Evolutionary conservation across 2,329 filamentous ascomycete genomes (phyloP).

Genomic region (Colletotrichum euphorbiae): DNA sequence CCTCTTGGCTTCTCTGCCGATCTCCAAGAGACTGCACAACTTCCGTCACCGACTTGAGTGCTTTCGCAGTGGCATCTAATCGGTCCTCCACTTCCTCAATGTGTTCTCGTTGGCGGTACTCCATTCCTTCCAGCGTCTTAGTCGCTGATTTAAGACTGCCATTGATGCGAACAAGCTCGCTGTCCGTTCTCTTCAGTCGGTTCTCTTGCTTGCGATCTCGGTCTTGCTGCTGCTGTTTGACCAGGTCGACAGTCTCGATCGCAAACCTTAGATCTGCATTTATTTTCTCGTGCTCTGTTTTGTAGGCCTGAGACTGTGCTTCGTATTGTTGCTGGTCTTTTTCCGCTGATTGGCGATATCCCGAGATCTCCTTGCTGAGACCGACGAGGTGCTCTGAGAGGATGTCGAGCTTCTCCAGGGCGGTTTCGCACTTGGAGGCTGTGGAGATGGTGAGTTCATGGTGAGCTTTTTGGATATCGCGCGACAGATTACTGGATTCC

Average conservation of each 20-base stretch:
- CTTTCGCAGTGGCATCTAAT: not conserved
- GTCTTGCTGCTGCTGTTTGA: not conserved
- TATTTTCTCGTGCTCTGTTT: not conserved
- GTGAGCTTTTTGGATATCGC: conserved; percentile 26
- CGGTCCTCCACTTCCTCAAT: not conserved
- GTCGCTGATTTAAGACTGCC: not conserved
- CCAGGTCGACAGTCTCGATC: not conserved
- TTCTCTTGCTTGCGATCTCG: not conserved
- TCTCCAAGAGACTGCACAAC: not conserved
- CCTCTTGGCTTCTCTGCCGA: not conserved
- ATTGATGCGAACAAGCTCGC: not conserved
- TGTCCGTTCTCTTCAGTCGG: not conserved
- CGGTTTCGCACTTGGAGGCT: conserved; percentile 14
- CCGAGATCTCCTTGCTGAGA: not conserved
- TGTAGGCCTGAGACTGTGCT: not conserved
- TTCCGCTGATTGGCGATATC: not conserved
- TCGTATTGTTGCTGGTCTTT: not conserved
- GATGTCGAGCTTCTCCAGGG: conserved; percentile 10
- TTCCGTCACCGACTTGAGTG: not conserved
- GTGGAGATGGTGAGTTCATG: conserved; percentile 22
- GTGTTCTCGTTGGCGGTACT: not conserved
- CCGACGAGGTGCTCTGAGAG: not conserved
- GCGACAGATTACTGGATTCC: conserved; percentile 19
- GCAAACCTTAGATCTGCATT: not conserved
- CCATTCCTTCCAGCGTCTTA: not conserved